Conservation (phyloP, 805 yeast genomes). For the Saitoella complicata region DNA sequence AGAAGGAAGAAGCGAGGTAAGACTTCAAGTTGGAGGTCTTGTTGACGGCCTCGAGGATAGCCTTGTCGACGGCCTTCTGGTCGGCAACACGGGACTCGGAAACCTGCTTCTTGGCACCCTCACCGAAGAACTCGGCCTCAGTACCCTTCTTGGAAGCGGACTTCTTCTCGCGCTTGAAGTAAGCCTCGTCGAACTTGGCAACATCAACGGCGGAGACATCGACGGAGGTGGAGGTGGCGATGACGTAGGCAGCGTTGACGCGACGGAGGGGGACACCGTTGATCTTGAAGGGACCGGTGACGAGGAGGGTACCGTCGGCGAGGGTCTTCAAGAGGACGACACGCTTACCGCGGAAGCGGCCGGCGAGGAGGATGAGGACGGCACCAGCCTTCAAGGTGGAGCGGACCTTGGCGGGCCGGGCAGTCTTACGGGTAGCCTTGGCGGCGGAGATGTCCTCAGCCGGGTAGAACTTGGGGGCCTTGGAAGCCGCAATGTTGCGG, state of each 20-base stretch:
- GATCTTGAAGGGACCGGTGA: constrained; percentile 98
- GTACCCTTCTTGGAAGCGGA: constrained; percentile 60
- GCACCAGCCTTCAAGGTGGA: constrained; percentile 95
- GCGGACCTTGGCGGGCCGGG: constrained; percentile 89
- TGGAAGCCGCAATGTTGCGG: too few species aligned
- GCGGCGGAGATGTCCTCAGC: constrained; percentile 80
- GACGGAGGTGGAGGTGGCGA: constrained; percentile 88
- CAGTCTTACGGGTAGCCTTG: constrained; percentile 74
- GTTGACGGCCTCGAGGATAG: constrained; percentile 84
- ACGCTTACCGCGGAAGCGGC: constrained; percentile 99
- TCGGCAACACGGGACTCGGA: constrained; percentile 89
- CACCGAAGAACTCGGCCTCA: constrained; percentile 82
- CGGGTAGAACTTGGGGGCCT: constrained; percentile 61
- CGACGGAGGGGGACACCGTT: constrained; percentile 95
- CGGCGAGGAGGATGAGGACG: constrained; percentile 91
- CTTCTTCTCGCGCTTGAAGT: constrained; percentile 92
- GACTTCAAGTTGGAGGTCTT: constrained; percentile 93
- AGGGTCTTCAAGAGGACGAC: constrained; percentile 93
- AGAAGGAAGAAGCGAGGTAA: constrained; percentile 89
- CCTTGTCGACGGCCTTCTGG: constrained; percentile 90
- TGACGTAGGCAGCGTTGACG: constrained; percentile 94
- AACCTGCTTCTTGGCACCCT: constrained; percentile 62
- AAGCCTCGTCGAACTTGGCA: constrained; percentile 79
- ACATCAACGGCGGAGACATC: constrained; percentile 65
- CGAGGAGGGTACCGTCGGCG: constrained; percentile 95